Conservation (phyloP, 495 filamentous ascomycete genomes). For the Zalerion maritima region DNA sequence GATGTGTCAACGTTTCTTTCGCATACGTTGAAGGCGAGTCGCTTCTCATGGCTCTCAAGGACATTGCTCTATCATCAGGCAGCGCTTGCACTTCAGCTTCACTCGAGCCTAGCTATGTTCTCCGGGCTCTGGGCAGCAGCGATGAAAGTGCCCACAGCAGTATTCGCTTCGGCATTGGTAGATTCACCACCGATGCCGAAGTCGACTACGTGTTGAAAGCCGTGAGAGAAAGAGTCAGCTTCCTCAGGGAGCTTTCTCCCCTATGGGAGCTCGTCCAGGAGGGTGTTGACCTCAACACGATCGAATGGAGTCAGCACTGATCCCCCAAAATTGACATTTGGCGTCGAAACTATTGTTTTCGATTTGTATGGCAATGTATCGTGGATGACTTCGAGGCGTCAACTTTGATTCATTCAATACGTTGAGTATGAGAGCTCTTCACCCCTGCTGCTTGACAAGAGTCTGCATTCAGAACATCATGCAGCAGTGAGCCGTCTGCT, state of each 20-base stretch:
- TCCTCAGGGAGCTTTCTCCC: conserved; percentile 88
- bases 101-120: conserved; percentile 87
- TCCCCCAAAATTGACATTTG: conserved; percentile 6
- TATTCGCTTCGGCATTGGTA: conserved; percentile 93
- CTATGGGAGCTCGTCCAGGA: conserved; percentile 98
- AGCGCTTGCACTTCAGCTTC: conserved; percentile 96
- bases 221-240: conserved; percentile 73
- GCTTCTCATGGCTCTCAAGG: conserved; percentile 93
- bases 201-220: conserved; percentile 97
- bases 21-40: conserved; percentile 97
- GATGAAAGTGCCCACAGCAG: conserved; percentile 96
- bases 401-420: too few species aligned
- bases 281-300: conserved; percentile 86
- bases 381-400: too few species aligned
- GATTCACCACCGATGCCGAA: conserved; percentile 88
- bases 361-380: too few species aligned
- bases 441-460: too few species aligned
- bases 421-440: too few species aligned
- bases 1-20: conserved; percentile 96
- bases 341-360: too few species aligned
- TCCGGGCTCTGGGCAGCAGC: conserved; percentile 83
- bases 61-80: conserved; percentile 92
- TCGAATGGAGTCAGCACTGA: conserved; percentile 95
- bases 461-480: too few species aligned
- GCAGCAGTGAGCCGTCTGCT: too few species aligned